These are phyloP conservation scores for Trichothecium sympodiale DNA, from an alignment of 2,329 filamentous ascomycete species.

Conservation along the genomic window DNA sequence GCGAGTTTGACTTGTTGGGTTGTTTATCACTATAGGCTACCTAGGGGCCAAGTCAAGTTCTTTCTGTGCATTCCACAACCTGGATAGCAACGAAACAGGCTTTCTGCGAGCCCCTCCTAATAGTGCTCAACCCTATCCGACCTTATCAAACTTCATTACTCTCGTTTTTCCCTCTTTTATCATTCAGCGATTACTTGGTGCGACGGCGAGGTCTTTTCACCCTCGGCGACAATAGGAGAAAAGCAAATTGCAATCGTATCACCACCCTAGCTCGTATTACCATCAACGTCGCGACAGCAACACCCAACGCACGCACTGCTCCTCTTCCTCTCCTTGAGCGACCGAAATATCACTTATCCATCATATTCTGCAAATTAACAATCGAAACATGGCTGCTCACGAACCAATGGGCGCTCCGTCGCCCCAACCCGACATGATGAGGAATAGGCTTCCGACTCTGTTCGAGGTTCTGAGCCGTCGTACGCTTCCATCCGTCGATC, in stretches of 20 bases:
- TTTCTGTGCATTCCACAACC: too few species aligned
- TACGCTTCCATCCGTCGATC: slow-evolving; percentile 88
- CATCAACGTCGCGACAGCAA: background rate
- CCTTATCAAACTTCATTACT: background rate
- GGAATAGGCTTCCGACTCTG: slow-evolving; percentile 84
- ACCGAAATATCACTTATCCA: background rate
- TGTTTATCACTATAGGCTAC: too few species aligned
- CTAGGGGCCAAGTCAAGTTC: too few species aligned
- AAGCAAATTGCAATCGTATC: background rate
- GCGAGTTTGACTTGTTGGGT: too few species aligned
- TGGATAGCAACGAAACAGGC: too few species aligned
- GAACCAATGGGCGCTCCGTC: slow-evolving; percentile 27
- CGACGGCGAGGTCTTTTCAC: slow-evolving; percentile 1
- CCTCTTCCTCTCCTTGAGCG: too few species aligned
- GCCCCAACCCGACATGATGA: slow-evolving; percentile 46
- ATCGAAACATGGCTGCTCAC: slow-evolving; percentile 12
- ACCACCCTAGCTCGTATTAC: slow-evolving; percentile 1
- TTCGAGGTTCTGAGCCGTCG: slow-evolving; percentile 92
- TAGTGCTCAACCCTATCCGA: too few species aligned
- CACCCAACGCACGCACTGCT: background rate
- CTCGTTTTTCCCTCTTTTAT: background rate
- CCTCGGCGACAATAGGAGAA: background rate
- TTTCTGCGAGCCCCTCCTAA: too few species aligned
- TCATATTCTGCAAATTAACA: background rate
- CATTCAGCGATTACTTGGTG: background rate